Conservation (phyloP, 1,139 yeast genomes). For the Taphrina flavorubra region DNA sequence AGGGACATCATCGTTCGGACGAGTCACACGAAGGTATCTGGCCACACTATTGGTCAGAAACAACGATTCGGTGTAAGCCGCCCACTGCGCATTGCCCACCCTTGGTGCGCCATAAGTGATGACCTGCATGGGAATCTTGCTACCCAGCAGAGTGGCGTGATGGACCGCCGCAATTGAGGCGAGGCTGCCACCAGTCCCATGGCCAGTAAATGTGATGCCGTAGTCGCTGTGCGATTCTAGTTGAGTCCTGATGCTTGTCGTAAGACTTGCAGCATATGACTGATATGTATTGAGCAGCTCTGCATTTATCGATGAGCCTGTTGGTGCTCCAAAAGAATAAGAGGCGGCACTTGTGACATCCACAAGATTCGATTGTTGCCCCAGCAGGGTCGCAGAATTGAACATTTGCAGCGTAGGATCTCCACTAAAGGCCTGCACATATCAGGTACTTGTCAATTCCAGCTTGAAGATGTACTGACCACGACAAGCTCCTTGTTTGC, state of each 20-base stretch:
- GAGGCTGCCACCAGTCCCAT: conserved; percentile 31
- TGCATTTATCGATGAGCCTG: conserved; percentile 18
- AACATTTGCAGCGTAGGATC: conserved; percentile 29
- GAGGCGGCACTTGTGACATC: conserved; percentile 25
- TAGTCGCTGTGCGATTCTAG: conserved; percentile 18
- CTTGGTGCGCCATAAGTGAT: conserved; percentile 35
- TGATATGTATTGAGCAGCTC: conserved; percentile 19
- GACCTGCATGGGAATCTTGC: conserved; percentile 19
- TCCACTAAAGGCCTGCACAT: conserved; percentile 20
- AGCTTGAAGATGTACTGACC: not conserved
- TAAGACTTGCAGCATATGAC: not conserved
- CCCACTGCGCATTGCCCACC: conserved; percentile 20
- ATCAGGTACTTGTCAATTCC: not conserved
- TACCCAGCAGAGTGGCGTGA: conserved; percentile 3
- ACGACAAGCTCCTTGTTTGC: conserved; percentile 23
- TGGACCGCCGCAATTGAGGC: conserved; percentile 25
- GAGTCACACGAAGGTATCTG: conserved; percentile 32
- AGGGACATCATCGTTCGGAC: conserved; percentile 20
- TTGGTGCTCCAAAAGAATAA: conserved; percentile 12
- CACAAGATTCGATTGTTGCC: conserved; percentile 10
- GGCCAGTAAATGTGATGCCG: conserved; percentile 36
- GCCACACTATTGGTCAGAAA: conserved; percentile 13
- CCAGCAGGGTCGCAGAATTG: not conserved
- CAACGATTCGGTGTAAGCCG: conserved; percentile 16
- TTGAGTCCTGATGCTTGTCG: not conserved